Percentiles rank a stretch among this genome's conserved stretches.
Conservation (phyloP, 1,284 basidiomycete species). For the Sphagnurus paluster region DNA sequence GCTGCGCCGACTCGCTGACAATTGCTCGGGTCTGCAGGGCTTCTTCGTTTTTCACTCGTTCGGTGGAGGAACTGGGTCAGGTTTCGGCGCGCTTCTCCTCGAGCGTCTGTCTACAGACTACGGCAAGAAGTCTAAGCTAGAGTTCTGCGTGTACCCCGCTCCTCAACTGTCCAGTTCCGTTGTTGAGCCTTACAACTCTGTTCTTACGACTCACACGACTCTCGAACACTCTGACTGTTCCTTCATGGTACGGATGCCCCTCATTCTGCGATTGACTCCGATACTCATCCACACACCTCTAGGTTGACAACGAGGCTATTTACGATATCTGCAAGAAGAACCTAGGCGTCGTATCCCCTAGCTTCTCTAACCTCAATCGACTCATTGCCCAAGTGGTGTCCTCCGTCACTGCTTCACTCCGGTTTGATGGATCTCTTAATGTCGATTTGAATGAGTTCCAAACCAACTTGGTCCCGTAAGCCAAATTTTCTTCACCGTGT, state of each 20-base stretch:
- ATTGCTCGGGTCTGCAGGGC: constrained; percentile 97
- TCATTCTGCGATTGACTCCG: background rate
- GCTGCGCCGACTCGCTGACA: constrained; percentile 94
- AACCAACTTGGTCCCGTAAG: constrained; percentile 94
- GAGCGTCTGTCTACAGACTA: constrained; percentile 97
- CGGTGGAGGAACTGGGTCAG: constrained; percentile 98
- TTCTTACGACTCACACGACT: constrained; percentile 98
- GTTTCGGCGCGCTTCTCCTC: constrained; percentile 96
- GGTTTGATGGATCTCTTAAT: constrained; percentile 97
- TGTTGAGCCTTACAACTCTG: constrained; percentile 99
- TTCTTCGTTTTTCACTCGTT: constrained; percentile 99
- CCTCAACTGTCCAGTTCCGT: constrained; percentile 94
- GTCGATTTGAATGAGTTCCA: constrained; percentile 99
- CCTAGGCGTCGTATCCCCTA: constrained; percentile 84
- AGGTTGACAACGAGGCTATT: constrained; percentile 97
- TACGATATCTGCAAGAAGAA: constrained; percentile 99
- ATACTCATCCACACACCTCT: constrained; percentile 5
- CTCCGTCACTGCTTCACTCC: constrained; percentile 94
- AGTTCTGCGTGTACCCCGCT: constrained; percentile 98
- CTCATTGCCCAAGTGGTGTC: constrained; percentile 98
- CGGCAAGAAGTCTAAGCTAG: constrained; percentile 99
- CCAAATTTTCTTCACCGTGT: constrained; percentile 20
- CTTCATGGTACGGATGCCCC: constrained; percentile 75
- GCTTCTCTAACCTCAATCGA: constrained; percentile 95
- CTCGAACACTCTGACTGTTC: constrained; percentile 99